Evolutionary conservation across 1,284 basidiomycete genomes (phyloP).

Genomic region (Ceratobasidium sp.): DNA sequence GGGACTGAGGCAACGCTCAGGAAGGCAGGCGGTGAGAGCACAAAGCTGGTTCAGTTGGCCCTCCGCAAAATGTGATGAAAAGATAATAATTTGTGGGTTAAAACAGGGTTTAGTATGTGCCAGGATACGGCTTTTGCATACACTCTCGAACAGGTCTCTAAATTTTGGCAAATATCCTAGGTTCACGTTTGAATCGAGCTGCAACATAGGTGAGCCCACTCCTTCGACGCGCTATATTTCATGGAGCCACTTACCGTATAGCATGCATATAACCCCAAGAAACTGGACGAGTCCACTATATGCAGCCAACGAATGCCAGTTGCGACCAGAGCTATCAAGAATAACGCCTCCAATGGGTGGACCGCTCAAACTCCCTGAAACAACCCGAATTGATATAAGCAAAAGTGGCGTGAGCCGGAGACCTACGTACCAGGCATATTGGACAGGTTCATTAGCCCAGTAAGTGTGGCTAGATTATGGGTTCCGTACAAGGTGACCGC

Average conservation of each 20-base stretch:
- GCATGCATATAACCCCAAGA: constrained; percentile 45
- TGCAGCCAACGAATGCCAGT: constrained; percentile 49
- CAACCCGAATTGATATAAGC: background rate
- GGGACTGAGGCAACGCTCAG: no score
- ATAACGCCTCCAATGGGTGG: constrained; percentile 50
- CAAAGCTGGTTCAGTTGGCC: no score
- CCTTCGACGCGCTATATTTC: background rate
- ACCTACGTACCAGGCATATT: constrained; percentile 49
- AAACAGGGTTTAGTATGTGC: no score
- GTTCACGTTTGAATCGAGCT: constrained; percentile 20
- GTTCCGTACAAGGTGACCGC: constrained; percentile 51
- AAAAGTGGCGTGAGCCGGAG: background rate
- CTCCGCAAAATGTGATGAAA: no score
- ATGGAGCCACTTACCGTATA: constrained; percentile 42
- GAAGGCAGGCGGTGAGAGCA: no score
- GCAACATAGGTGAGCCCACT: constrained; percentile 47
- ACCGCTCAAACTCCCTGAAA: constrained; percentile 49
- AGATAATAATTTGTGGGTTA: no score
- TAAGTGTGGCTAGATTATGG: constrained; percentile 49
- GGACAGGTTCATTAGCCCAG: constrained; percentile 50
- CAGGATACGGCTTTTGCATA: no score
- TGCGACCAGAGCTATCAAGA: constrained; percentile 48
- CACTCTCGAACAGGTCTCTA: no score
- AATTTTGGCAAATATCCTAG: no score
- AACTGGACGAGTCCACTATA: constrained; percentile 44